Evolutionary conservation across 805 yeast species (phyloP).

Genomic region (Sungouiozyma ichnusensis): DNA sequence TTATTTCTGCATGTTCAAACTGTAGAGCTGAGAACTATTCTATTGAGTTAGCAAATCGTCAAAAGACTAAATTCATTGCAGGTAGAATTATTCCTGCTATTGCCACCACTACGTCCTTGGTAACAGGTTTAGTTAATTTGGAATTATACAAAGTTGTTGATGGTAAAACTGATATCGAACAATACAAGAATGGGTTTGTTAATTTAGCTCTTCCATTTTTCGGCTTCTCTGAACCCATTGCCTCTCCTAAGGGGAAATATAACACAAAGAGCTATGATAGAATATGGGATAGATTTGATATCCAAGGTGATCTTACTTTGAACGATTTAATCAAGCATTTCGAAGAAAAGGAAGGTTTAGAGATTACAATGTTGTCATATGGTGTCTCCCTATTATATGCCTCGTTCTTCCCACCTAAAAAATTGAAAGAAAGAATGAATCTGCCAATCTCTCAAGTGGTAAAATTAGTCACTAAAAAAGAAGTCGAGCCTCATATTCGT

Average conservation of each 20-base stretch:
- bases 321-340: conserved; percentile 65
- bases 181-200: conserved; percentile 84
- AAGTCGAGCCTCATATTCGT: conserved; percentile 60
- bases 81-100: conserved; percentile 98
- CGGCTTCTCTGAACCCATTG: conserved; percentile 93
- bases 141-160: conserved; percentile 88
- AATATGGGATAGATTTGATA: conserved; percentile 92
- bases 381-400: conserved; percentile 88
- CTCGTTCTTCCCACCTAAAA: conserved; percentile 86
- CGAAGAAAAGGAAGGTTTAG: conserved; percentile 72
- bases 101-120: conserved; percentile 97
- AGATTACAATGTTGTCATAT: conserved; percentile 81
- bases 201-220: conserved; percentile 91
- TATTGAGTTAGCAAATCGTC: conserved; percentile 79
- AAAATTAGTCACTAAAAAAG: conserved; percentile 77
- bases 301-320: conserved; percentile 67
- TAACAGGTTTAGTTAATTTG: conserved; percentile 86
- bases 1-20: conserved; percentile 91
- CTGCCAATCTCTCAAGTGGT: conserved; percentile 65
- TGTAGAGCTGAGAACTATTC: conserved; percentile 88
- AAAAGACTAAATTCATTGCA: conserved; percentile 92
- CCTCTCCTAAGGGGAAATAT: conserved; percentile 72
- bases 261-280: conserved; percentile 70
- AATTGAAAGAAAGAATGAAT: conserved; percentile 64
- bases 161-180: conserved; percentile 62